phyloP scores from a whole-genome alignment of 495 filamentous ascomycete species.

The Trypethelium eluteriae region DNA sequence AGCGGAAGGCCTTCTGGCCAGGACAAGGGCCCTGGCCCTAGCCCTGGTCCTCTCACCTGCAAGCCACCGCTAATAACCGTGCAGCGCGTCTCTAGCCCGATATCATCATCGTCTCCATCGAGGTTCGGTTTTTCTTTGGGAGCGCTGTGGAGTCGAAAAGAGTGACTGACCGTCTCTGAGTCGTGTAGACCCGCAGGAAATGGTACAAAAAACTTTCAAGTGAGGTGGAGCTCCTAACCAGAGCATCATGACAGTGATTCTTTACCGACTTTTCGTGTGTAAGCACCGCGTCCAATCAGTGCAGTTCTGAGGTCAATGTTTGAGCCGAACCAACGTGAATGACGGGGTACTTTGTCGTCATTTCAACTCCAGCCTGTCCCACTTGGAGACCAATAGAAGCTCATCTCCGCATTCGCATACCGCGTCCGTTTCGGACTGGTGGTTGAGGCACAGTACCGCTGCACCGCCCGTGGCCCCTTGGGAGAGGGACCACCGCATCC shows the following conservation, averaged over 20 bases:
- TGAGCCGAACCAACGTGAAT: neutral
- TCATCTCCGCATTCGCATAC: neutral
- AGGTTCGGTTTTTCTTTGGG: neutral
- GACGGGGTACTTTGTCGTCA: conserved; percentile 1
- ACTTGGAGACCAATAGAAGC: neutral
- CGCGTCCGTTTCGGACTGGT: neutral
- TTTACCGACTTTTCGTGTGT: neutral
- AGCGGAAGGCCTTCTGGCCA: neutral
- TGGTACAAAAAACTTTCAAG: neutral
- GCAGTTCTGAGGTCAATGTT: neutral
- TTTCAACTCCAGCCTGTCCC: conserved; percentile 6
- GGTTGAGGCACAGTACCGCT: conserved; percentile 3
- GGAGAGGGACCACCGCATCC: neutral
- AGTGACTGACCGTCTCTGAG: neutral
- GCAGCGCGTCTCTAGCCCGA: neutral
- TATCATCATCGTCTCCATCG: conserved; percentile 6
- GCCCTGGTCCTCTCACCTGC: neutral
- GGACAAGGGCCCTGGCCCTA: neutral
- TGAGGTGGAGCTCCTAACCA: neutral
- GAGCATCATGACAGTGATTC: neutral
- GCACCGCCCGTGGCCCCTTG: neutral
- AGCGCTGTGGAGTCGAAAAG: neutral
- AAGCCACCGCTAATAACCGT: conserved; percentile 7
- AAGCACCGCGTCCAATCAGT: neutral
- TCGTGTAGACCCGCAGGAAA: neutral